Base-by-base conservation (phyloP, 306 rosid species). In the Acmispon strigosus region DNA sequence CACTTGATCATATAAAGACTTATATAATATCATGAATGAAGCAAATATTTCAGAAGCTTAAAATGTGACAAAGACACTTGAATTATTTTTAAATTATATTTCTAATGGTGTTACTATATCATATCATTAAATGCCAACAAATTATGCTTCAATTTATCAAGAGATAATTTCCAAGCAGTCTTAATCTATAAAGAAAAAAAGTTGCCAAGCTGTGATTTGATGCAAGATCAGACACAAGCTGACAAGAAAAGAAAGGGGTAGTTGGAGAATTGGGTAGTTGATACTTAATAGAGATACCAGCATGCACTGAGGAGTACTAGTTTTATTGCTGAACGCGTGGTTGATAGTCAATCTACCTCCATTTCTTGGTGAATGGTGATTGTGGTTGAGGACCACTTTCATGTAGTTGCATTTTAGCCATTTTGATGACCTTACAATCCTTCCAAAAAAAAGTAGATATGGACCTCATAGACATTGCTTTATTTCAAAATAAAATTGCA, bases 381-480 rank as follows among this genome's bases (percentile, higher is more conserved):
- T 71, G 48, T 78, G 69, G 74, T 52, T 56, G 17, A 63, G 72
- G 49, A 55, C 49, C 61, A 63, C 43, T 63, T 47, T 51, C 32
- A 27, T 4, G 32, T 27, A 2, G 32, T 27, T 27, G 32, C 62
- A 34, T 54, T 70, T 16, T 55, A 49, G 34, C 76, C 72, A 77
- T 70, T 62, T 51, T 18, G 44, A 43, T 20, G 37, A 22, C 18
- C 37, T 47, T 22, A 16, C 43, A 22, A 22, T 34, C 47, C 15
- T 45, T 45, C 62, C 53, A 22, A 27, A 27, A 27, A 27, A 27
- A 27, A 3, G 32, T 27, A 27, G 32, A 27, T 27, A 51, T 17
- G 69, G 78, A 72, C 78, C 78, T 64, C 78, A 24, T 49, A 20
- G 24, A 12, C 67, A 78, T 72, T 78, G 73, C 69, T 64, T 71